A percentile compares a stretch with the other conserved stretches of the same genome.
Evolutionary conservation across 768 basidiomycete species (phyloP).

Genomic region (Hericium erinaceus): DNA sequence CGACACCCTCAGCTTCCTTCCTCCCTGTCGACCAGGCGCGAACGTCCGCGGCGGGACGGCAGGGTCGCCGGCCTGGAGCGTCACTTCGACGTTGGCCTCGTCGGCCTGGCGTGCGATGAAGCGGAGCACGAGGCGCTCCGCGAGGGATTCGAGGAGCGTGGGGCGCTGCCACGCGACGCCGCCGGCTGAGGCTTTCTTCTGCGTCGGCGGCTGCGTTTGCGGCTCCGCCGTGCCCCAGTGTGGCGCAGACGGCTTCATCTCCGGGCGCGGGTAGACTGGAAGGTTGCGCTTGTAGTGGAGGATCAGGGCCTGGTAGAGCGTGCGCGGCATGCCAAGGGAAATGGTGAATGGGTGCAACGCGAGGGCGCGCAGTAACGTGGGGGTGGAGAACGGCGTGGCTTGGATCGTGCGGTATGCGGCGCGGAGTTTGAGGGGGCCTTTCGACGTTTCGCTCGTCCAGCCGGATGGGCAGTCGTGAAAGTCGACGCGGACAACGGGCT

Average conservation of each 20-base stretch:
- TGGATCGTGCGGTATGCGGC: constrained; percentile 33
- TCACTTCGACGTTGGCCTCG: constrained; percentile 27
- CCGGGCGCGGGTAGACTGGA: constrained; percentile 50
- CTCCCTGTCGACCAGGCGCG: background rate
- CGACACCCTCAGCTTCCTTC: constrained; percentile 18
- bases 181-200: constrained; percentile 4
- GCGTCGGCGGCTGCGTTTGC: too few relatives aligned
- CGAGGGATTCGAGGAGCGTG: constrained; percentile 21
- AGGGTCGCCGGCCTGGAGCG: constrained; percentile 29
- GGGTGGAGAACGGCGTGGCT: constrained; percentile 31
- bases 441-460: constrained; percentile 12
- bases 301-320: constrained; percentile 49
- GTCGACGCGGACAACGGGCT: constrained; percentile 28
- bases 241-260: constrained; percentile 31
- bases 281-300: constrained; percentile 52
- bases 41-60: constrained; percentile 15
- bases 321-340: constrained; percentile 48
- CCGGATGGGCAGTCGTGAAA: too few relatives aligned
- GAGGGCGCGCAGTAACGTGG: constrained; percentile 30
- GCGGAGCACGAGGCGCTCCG: constrained; percentile 18
- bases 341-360: constrained; percentile 40
- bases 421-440: constrained; percentile 39
- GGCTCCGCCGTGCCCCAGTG: background rate
- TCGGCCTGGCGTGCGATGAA: constrained; percentile 29
- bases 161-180: constrained; percentile 28